Conservation (phyloP, 208 protist genomes). For the Porcisia hertigi region DNA sequence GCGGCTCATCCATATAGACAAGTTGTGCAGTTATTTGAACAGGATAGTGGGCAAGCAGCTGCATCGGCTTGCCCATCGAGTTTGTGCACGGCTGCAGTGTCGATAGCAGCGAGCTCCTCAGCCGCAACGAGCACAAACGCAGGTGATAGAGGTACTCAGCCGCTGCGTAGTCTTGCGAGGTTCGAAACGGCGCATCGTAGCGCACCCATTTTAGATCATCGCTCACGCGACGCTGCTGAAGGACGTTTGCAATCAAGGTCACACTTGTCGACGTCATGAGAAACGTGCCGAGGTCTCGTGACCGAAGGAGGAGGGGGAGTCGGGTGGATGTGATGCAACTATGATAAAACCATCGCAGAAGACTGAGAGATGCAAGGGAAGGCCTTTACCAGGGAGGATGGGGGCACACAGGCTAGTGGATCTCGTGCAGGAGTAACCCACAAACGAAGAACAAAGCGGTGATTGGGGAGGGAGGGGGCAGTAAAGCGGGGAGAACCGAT, state of each 20-base stretch:
- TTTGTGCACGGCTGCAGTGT: not conserved
- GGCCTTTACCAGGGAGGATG: not conserved
- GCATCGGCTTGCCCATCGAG: not conserved
- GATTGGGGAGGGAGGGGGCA: not conserved
- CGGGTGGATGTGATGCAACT: not conserved
- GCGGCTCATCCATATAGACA: constrained; percentile 49
- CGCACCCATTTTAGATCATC: constrained; percentile 22
- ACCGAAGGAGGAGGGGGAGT: not conserved
- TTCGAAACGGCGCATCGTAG: constrained; percentile 22
- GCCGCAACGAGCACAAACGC: constrained; percentile 19
- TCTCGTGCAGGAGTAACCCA: not conserved
- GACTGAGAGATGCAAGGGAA: not conserved
- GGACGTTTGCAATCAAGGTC: constrained; percentile 19
- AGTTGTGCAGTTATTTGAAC: constrained; percentile 58
- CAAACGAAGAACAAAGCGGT: too few species aligned
- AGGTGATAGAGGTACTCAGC: constrained; percentile 29
- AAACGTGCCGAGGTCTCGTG: not conserved
- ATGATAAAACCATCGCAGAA: not conserved
- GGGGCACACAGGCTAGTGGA: not conserved
- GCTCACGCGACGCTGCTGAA: constrained; percentile 10
- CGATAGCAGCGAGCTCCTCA: constrained; percentile 10
- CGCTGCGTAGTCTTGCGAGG: constrained; percentile 31
- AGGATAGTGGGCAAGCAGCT: constrained; percentile 14
- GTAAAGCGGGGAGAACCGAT: not conserved
- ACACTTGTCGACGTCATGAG: constrained; percentile 30